Base-by-base conservation (phyloP, 805 yeast genomes). In the Starmera quercuum region DNA sequence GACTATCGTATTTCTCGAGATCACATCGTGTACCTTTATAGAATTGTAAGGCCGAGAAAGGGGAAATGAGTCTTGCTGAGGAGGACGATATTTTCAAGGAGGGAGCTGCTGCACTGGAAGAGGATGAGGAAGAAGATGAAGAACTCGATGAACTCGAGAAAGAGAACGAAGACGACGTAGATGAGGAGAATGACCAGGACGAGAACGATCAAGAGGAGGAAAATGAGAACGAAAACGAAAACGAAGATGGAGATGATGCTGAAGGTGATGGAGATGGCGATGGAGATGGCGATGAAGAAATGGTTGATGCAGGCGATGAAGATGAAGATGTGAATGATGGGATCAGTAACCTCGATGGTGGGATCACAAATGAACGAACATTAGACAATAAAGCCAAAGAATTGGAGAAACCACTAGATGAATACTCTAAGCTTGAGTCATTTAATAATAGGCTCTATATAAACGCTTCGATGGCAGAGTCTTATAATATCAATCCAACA, bases 401-500 rank as follows among this genome's bases (percentile, higher is more conserved):
- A 25, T 31, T 13, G 16, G 25, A 29, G 27, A 23, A 13, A 39
- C 21, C 38, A 38, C 21, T 32, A 26, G 27, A 15, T 12, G 22
- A 34, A 34, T 39, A 32, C 15, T 15, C 41, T 13, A 27, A 37
- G 32, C 35, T 40, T 4, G 39, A 43, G 25, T 29, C 43, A 10
- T 41, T 56, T n/a, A 54, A 61, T 33, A 53, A 57, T n/a, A 53
- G 51, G 7, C 47, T 66, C 15, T 42, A 50, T 2, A 45, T 54
- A n/a, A 71, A 72, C 20, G 74, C 83, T 2, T 59, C 63, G 34
- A 32, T 58, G 0, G 76, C 85, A 7, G 63, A 68, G 3, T 59
- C 72, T 1, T 76, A 78, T 45, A 94, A 83, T 37, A 75, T 90
- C 3, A 66, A 73, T 25, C 97, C 98, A 0, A 72, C 82, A 9